Conservation (phyloP, 2,329 filamentous ascomycete species). For the Periglandula ipomoeae region DNA sequence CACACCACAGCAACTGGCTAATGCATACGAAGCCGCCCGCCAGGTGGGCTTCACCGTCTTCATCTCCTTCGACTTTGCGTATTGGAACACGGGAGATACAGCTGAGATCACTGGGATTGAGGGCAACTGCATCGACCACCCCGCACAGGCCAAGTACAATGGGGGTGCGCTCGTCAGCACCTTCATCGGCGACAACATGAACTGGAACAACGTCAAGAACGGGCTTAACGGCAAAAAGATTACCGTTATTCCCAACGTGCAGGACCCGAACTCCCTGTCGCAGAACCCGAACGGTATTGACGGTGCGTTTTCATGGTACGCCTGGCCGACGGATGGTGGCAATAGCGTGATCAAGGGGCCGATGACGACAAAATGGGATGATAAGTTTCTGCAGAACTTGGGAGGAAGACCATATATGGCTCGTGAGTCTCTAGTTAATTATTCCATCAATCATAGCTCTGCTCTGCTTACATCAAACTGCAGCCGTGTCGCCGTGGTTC, state of each 20-base stretch:
- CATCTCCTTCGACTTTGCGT: slow-evolving; percentile 16
- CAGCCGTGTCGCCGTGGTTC: slow-evolving; percentile 16
- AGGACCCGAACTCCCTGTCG: slow-evolving; percentile 11
- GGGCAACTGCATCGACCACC: slow-evolving; percentile 10
- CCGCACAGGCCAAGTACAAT: slow-evolving; percentile 13
- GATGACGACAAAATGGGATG: slow-evolving; percentile 15
- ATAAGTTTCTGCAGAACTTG: slow-evolving; percentile 10
- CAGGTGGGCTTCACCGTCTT: slow-evolving; percentile 14
- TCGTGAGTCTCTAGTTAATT: slow-evolving; percentile 10
- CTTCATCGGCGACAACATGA: slow-evolving; percentile 15
- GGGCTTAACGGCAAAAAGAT: slow-evolving; percentile 11
- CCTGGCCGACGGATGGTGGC: slow-evolving; percentile 14
- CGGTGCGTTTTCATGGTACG: slow-evolving; percentile 15
- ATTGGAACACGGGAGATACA: slow-evolving; percentile 14
- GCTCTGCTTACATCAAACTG: neutral
- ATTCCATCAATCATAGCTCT: neutral
- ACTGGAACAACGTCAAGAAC: slow-evolving; percentile 14
- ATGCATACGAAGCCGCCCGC: slow-evolving; percentile 12
- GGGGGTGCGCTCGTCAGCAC: slow-evolving; percentile 15
- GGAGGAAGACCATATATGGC: slow-evolving; percentile 13
- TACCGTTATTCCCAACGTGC: slow-evolving; percentile 13
- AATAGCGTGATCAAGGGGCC: slow-evolving; percentile 13
- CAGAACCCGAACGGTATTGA: slow-evolving; percentile 11
- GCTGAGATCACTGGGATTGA: slow-evolving; percentile 11
- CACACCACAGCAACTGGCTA: slow-evolving; percentile 13